Evolutionary conservation across 2,329 filamentous ascomycete species (phyloP).

Genomic region (Colletotrichum sojae): DNA sequence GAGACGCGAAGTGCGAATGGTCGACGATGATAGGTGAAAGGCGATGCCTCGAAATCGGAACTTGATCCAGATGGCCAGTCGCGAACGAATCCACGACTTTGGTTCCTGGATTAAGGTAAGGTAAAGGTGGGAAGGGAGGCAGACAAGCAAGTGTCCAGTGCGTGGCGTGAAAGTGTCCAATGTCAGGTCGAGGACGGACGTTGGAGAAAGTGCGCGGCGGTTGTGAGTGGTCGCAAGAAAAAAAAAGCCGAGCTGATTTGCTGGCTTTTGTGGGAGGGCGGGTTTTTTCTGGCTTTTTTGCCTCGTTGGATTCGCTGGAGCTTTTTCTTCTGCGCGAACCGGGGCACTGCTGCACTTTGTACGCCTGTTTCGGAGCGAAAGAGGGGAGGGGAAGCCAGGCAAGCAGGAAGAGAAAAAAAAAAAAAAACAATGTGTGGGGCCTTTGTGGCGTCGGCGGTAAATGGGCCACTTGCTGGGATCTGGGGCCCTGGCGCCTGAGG

Average conservation of each 20-base stretch:
- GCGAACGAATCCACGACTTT: conserved; percentile 45
- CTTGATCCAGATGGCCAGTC: conserved; percentile 45
- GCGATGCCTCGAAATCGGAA: conserved; percentile 44
- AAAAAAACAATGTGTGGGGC: conserved; percentile 34
- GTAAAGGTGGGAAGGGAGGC: conserved; percentile 25
- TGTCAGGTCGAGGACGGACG: conserved; percentile 38
- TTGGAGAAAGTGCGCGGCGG: conserved; percentile 48
- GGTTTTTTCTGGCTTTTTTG: conserved; percentile 41
- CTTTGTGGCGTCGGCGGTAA: conserved; percentile 37
- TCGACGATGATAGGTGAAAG: conserved; percentile 66
- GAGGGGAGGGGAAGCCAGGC: not conserved
- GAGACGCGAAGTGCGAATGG: conserved; percentile 45
- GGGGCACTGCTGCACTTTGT: conserved; percentile 38
- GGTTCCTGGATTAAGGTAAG: conserved; percentile 41
- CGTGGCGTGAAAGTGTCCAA: conserved; percentile 30
- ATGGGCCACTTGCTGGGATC: conserved; percentile 38
- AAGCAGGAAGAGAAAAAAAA: conserved; percentile 7
- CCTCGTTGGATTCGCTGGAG: conserved; percentile 40
- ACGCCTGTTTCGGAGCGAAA: conserved; percentile 37
- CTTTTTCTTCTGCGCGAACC: conserved; percentile 29
- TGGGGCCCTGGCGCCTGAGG: conserved; percentile 23
- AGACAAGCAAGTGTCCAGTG: conserved; percentile 22
- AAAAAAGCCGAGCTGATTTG: conserved; percentile 42
- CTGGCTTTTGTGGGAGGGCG: conserved; percentile 42
- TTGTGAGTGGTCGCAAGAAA: conserved; percentile 44